A percentile compares a stretch with the other conserved stretches of the same genome.
Conservation (phyloP, 306 rosid genomes). For the Neltuma alba region DNA sequence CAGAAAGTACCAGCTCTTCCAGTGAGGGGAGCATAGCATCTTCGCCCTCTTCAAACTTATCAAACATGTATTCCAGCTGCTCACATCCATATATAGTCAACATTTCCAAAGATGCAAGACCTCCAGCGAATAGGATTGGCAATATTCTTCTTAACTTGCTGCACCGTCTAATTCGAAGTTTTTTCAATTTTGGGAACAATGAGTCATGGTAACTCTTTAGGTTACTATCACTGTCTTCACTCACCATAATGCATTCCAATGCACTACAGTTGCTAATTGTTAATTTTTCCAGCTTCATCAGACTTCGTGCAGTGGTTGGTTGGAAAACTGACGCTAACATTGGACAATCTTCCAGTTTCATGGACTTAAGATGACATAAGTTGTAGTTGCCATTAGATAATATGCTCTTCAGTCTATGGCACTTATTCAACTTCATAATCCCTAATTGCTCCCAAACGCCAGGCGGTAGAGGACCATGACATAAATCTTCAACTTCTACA, state of each 20-base stretch:
- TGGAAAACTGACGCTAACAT: not conserved
- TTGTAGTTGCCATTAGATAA: not conserved
- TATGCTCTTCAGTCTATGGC: not conserved
- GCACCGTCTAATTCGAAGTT: constrained; percentile 7
- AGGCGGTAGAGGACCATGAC: not conserved
- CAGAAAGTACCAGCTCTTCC: not conserved
- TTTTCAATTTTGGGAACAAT: not conserved
- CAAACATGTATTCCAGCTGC: constrained; percentile 27
- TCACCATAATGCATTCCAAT: constrained; percentile 3
- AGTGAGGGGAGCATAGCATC: not conserved
- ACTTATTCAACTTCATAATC: not conserved
- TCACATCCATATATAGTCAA: not conserved
- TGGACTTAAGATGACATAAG: not conserved
- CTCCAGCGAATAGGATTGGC: constrained; percentile 15
- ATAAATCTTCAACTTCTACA: not conserved
- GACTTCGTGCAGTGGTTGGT: not conserved
- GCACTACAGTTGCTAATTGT: not conserved
- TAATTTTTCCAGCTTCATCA: constrained; percentile 12
- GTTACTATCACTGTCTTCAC: not conserved
- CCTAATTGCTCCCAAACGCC: not conserved
- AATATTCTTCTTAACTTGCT: constrained; percentile 4
- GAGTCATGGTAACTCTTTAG: not conserved
- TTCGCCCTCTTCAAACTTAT: not conserved
- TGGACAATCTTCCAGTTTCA: not conserved
- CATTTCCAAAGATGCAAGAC: constrained; percentile 27